These are phyloP conservation scores for Penicillium sp. DNA, from an alignment of 2,329 filamentous ascomycete genomes.

Conservation along the genomic window DNA sequence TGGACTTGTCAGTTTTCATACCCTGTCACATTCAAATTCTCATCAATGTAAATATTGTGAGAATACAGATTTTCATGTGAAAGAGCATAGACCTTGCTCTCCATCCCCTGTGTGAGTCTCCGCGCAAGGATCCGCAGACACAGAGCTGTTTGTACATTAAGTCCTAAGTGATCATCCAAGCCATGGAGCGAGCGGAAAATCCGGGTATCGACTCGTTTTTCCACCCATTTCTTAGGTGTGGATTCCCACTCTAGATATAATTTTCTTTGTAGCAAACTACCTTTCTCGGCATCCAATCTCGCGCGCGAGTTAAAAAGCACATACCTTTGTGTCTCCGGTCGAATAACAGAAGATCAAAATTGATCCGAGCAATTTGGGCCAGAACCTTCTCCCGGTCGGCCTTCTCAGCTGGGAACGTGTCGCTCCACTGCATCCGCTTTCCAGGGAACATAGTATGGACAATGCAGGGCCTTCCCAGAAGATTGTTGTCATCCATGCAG, in stretches of 20 bases:
- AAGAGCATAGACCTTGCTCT: too few species aligned
- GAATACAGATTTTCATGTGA: background rate
- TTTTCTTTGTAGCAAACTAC: background rate
- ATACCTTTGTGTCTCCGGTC: background rate
- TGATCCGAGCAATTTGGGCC: background rate
- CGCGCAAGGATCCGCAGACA: background rate
- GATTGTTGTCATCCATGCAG: background rate
- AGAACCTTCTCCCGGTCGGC: background rate
- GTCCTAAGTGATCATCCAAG: background rate
- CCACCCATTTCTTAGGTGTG: background rate
- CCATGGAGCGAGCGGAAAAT: background rate
- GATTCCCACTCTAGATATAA: background rate
- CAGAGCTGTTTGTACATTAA: background rate
- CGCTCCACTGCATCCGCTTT: background rate
- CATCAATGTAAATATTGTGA: constrained; percentile 9
- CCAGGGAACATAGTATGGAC: background rate
- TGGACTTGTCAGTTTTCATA: background rate
- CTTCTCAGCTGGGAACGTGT: background rate
- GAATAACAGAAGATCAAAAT: background rate
- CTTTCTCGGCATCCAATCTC: background rate
- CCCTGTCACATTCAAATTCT: constrained; percentile 11
- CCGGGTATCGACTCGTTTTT: background rate
- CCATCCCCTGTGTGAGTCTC: background rate
- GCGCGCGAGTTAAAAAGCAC: background rate
- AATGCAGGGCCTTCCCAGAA: background rate